Evolutionary conservation across 1,284 basidiomycete species (phyloP).

Genomic region (Ustilago nuda): DNA sequence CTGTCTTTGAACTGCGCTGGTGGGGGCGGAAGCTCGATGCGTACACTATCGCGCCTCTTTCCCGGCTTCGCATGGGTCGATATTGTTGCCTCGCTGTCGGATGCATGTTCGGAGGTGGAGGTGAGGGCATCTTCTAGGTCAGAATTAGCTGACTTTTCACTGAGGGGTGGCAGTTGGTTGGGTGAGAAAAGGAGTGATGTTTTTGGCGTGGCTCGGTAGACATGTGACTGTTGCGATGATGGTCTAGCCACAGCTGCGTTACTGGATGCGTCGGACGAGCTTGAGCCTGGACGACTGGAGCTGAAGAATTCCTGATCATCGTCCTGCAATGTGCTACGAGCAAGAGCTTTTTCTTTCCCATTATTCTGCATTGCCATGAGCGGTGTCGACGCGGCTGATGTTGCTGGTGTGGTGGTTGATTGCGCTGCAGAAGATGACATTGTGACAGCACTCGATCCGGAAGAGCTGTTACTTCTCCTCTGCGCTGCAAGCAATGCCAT

Average conservation of each 20-base stretch:
- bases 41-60: conserved; percentile 35
- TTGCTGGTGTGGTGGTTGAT: conserved; percentile 14
- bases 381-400: conserved; percentile 12
- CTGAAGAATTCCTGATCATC: conserved; percentile 32
- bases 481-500: conserved; percentile 26
- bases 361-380: background rate
- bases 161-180: conserved; percentile 31
- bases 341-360: conserved; percentile 20
- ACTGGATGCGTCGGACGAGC: background rate
- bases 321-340: conserved; percentile 10
- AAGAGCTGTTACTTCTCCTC: conserved; percentile 27
- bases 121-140: conserved; percentile 25
- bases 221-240: background rate
- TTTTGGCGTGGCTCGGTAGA: conserved; percentile 9
- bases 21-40: conserved; percentile 45
- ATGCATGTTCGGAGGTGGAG: conserved; percentile 14
- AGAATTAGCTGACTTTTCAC: conserved; percentile 35
- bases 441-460: conserved; percentile 19
- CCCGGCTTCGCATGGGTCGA: conserved; percentile 1
- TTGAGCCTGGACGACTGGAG: conserved; percentile 3
- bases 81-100: conserved; percentile 18
- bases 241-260: background rate
- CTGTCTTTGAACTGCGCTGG: conserved; percentile 38
- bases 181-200: conserved; percentile 13
- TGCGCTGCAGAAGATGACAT: conserved; percentile 7